Evolutionary conservation across 768 basidiomycete species (phyloP), one percentile per base, ranked within the genome.

Genomic region (Leccinum barrowsii): DNA sequence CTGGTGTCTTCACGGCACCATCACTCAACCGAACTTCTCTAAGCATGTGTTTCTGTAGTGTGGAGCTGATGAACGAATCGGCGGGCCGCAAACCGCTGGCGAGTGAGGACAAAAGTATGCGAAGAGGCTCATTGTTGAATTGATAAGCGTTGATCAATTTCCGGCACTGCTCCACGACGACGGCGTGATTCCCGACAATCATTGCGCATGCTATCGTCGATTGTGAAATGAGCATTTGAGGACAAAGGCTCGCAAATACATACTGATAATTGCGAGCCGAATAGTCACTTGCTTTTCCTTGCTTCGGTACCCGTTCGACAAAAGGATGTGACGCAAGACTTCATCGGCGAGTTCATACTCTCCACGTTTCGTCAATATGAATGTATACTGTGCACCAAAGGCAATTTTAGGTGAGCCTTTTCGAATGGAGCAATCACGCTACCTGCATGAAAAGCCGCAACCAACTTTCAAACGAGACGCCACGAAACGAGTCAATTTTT

Each of bases 401-500:
- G 13, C 7, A 19, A n/a, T 19, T 3, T 52, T 11, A 40, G 69
- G 7, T 65, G 60, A 42, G 57, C 17, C 15, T 28, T 12, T n/a
- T 6, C 11, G 5, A 5, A 30, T 24, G 17, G 35, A 50, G n/a
- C 1, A 21, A 34, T 40, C 32, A 42, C 7, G 54, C 55, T 53
- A 93, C 96, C 79, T 94, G 90, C 77, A 97, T 84, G 68, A 94
- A 86, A 42, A 98, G 66, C 15, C 79, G 78, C 50, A 96, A 70
- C 96, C 96, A 99, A 54, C 89, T 85, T 56, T 89, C 88, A 64
- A 93, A 92, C 4, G 79, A 79, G 35, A 96, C 78, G 0, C 91
- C 90, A 11, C 95, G 86, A 71, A 95, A 98, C 0, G 83, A 77
- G 52, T 85, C 80, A 2, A 90, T 80, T 26, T 76, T 78, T 19